Base-by-base conservation (phyloP, 2,329 filamentous ascomycete genomes). In the Colletotrichum sp. region DNA sequence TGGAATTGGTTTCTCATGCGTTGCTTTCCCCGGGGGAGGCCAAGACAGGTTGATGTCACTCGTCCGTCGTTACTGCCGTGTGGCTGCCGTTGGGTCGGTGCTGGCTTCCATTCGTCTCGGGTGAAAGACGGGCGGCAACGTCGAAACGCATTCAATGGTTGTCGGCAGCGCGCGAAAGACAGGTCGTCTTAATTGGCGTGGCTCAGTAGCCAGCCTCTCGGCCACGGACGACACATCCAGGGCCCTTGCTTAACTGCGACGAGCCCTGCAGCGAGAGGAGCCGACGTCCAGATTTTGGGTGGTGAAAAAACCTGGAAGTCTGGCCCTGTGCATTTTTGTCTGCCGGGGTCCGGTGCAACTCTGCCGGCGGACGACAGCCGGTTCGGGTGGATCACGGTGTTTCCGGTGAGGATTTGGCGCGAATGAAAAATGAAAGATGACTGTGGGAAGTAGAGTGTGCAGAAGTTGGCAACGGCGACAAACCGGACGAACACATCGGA, bases 1-100 rank as follows among this genome's bases (percentile, higher is more conserved):
- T 19, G 55, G 34, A 30, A 55, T 68, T 73, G 11, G 60, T 52
- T 44, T 48, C 34, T 67, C 30, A 57, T 63, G 34, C 55, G 59
- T 63, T 48, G n/a, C 34, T 60, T 48, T 39, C 44, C 39, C 44
- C 36, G 39, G 64, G 34, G 48, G 44, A 48, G 61, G 70, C 64
- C 64, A 73, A 73, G 70, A 44, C 32, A 57, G 16, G 27, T 75
- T 74, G 74, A 75, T 73, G 74, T 75, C 74, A 75, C 48, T 60
- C 27, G 63, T 22, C 30, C n/a, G 28, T 44, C 8, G 61, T 74
- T 61, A 61, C 68, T 60, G 72, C 60, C 68, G 72, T 72, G 61
- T 64, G 61, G 61, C 34, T 64, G 34, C 61, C 34, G 39, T 65
- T 48, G 28, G 44, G n/a, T 52, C n/a, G n/a, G 52, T 61, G 32